Evolutionary conservation across 495 filamentous ascomycete genomes (phyloP).

Genomic region (Penicillium egyptiacum): DNA sequence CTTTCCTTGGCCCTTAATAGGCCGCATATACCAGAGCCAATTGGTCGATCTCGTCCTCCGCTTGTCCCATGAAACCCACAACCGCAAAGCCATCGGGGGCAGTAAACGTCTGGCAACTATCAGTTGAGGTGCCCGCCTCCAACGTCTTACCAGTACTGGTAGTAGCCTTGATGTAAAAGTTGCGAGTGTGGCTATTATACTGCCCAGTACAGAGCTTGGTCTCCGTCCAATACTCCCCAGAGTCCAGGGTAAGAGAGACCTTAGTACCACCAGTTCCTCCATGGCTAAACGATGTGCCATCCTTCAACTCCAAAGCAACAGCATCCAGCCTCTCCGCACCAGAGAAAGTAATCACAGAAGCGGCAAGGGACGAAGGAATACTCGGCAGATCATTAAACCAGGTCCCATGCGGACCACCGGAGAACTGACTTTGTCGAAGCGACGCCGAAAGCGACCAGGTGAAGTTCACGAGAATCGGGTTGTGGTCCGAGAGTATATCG

Average conservation of each 20-base stretch:
- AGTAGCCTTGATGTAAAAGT: constrained; percentile 57
- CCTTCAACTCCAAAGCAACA: constrained; percentile 46
- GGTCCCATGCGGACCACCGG: constrained; percentile 52
- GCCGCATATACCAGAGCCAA: constrained; percentile 53
- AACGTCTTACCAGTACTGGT: constrained; percentile 54
- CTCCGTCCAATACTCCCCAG: constrained; percentile 48
- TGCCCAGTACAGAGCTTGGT: constrained; percentile 54
- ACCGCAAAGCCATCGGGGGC: constrained; percentile 57
- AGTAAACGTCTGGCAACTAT: constrained; percentile 47
- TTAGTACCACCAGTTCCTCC: constrained; percentile 55
- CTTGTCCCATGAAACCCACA: constrained; percentile 57
- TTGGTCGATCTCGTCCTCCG: constrained; percentile 59
- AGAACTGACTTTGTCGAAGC: constrained; percentile 49
- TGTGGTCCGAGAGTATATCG: constrained; percentile 58
- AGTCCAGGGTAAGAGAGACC: constrained; percentile 43
- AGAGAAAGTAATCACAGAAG: constrained; percentile 43
- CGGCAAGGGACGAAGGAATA: constrained; percentile 33
- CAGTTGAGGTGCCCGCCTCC: constrained; percentile 47
- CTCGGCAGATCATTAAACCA: constrained; percentile 58
- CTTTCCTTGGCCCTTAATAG: constrained; percentile 2
- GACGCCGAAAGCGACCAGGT: constrained; percentile 44
- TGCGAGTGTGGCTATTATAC: constrained; percentile 48
- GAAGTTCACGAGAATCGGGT: constrained; percentile 57
- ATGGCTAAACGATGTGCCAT: constrained; percentile 50
- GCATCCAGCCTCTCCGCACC: constrained; percentile 52